These are phyloP conservation scores for Rubus parviflorus DNA, from an alignment of 306 rosid species.

Conservation along the genomic window DNA sequence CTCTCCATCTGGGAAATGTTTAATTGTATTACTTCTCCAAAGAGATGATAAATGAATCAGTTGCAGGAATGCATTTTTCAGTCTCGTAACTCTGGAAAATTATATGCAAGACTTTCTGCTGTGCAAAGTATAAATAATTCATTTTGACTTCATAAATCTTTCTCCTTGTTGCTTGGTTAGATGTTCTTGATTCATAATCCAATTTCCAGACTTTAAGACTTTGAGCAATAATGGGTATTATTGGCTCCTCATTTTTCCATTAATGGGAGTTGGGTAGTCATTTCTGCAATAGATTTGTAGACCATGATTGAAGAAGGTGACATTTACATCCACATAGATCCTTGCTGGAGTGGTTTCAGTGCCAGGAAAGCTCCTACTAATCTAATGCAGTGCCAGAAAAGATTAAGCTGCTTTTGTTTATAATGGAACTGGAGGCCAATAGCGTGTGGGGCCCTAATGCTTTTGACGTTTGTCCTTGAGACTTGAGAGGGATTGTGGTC, in stretches of 20 bases:
- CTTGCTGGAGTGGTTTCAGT: slow-evolving; percentile 9
- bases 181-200: neutral
- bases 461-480: slow-evolving; percentile 22
- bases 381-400: neutral
- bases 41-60: slow-evolving; percentile 24
- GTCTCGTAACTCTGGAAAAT: neutral
- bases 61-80: slow-evolving; percentile 16
- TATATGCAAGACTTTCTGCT: neutral
- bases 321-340: neutral
- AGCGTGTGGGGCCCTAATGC: slow-evolving; percentile 23
- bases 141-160: neutral
- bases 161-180: neutral
- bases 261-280: slow-evolving; percentile 4
- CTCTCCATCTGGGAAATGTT: slow-evolving; percentile 22
- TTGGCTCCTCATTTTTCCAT: neutral
- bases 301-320: neutral
- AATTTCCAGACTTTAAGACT: neutral
- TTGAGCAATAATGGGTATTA: neutral
- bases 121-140: neutral
- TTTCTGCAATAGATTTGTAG: neutral
- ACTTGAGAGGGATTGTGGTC: neutral
- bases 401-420: neutral
- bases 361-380: slow-evolving; percentile 9
- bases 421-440: neutral
- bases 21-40: slow-evolving; percentile 12